Percentiles rank a stretch among this genome's conserved stretches.
These are phyloP conservation scores for Fomitiporia mediterranea DNA, from an alignment of 1,284 basidiomycete genomes.

Conservation along the genomic window DNA sequence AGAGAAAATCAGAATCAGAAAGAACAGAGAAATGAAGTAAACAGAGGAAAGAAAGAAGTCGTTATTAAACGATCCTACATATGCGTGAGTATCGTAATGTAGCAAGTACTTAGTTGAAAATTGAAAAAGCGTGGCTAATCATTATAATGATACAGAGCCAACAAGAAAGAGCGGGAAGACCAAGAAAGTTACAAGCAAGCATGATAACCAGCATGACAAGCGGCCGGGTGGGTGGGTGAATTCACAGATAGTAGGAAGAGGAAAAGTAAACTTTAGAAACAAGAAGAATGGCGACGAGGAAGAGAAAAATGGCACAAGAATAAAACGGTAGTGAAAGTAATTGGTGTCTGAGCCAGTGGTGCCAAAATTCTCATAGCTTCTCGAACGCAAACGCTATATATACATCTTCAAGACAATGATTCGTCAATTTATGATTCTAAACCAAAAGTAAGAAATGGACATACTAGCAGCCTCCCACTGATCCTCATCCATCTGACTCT, in stretches of 20 bases:
- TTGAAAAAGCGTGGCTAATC: not conserved
- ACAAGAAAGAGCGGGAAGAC: not conserved
- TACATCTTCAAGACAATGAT: conserved; percentile 48
- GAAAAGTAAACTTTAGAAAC: not conserved
- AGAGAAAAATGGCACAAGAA: not conserved
- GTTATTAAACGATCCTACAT: conserved; percentile 4
- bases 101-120: not conserved
- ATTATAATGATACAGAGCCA: conserved; percentile 6
- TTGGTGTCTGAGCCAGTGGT: not conserved
- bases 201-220: not conserved
- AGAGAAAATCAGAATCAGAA: not conserved
- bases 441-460: conserved; percentile 32
- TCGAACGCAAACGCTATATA: conserved; percentile 83
- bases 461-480: conserved; percentile 96
- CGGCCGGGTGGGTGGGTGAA: too few species aligned
- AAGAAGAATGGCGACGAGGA: not conserved
- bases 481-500: conserved; percentile 85
- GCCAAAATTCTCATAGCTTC: conserved; percentile 44
- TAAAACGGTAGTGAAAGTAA: not conserved
- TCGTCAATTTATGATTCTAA: not conserved
- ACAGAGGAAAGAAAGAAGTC: not conserved
- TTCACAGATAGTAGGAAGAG: not conserved
- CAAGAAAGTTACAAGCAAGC: too few species aligned
- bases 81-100: conserved; percentile 2
- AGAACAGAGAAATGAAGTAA: not conserved